Base-by-base conservation (phyloP, 2,329 filamentous ascomycete species). In the Fusarium protoensiforme region DNA sequence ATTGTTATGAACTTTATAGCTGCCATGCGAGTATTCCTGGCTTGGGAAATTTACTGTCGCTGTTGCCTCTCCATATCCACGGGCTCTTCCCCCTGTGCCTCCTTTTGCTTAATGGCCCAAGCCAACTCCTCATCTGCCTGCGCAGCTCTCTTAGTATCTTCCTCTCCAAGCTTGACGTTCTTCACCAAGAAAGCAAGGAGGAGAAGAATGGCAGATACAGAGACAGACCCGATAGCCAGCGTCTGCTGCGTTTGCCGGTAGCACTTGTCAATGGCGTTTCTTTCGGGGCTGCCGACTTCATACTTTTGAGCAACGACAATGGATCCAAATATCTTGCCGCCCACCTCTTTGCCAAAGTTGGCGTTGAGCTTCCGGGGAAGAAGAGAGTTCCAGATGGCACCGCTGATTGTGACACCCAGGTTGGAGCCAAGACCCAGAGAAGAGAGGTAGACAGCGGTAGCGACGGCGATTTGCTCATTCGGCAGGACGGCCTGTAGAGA, bases 381-480 rank as follows among this genome's bases (percentile, higher is more conserved):
- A 0, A 75, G 48, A 0, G 72, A 75, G 43, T 75, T 75, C 72
- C 72, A 75, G 1, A 75, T 73, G 2, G 69, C 72, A 0, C 72
- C 72, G 1, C 72, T 75, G 20, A 75, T 54, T 0, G 72, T 75
- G 0, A 63, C 60, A 1, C 72, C 72, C 0, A 75, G 61, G 13
- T 75, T 75, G 4, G 72, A 75, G 4, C 72, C 72, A 1, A 75
- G 68, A 0, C 72, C 72, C 0, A 75, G 63, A 0, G 72, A 75
- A 0, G 72, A 75, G 0, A 75, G 67, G 7, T 73, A 75, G 0
- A 75, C 72, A 0, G 72, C 72, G 0, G 72, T 74, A 0, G 72
- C 72, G 2, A 74, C 65, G 3, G 71, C 72, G 0, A 74, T 64
- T 18, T 74, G 71, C 2, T 74, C 72, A 2, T 74, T 53, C 1